phyloP scores from a whole-genome alignment of 2,329 filamentous ascomycete species.

The Clonostachys rhizophaga region DNA sequence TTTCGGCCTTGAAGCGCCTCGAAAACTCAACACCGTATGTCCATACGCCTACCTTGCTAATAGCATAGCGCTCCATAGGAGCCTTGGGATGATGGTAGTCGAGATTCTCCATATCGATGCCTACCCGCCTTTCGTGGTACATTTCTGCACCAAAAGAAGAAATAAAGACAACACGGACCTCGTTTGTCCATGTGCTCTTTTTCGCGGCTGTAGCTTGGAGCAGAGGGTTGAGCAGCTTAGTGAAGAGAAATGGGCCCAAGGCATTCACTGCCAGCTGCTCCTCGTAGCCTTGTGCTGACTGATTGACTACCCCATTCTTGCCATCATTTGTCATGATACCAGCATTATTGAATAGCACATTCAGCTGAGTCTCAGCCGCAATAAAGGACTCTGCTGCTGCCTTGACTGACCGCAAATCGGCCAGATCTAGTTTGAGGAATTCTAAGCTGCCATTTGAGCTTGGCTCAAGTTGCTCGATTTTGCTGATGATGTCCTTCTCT shows the following conservation, averaged over 20 bases:
- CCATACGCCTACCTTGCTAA: conserved; percentile 14
- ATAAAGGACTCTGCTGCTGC: conserved; percentile 13
- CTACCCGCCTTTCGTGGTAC: conserved; percentile 4
- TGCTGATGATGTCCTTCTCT: conserved; percentile 27
- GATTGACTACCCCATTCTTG: background rate
- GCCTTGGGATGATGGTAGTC: conserved; percentile 10
- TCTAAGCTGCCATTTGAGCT: conserved; percentile 24
- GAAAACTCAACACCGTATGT: conserved; percentile 13
- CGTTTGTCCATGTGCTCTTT: conserved; percentile 10
- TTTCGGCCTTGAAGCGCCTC: conserved; percentile 10
- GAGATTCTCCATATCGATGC: conserved; percentile 13
- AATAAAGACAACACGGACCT: conserved; percentile 14
- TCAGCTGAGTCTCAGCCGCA: conserved; percentile 15
- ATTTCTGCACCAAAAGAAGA: conserved; percentile 5
- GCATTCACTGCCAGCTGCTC: conserved; percentile 30
- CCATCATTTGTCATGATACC: conserved; percentile 19
- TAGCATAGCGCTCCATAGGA: conserved; percentile 8
- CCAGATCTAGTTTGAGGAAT: conserved; percentile 33
- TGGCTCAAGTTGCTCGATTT: conserved; percentile 23
- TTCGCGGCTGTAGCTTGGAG: conserved; percentile 18
- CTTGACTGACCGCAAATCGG: conserved; percentile 20
- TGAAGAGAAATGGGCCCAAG: conserved; percentile 28
- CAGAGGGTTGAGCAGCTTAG: conserved; percentile 23
- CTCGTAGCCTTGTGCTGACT: conserved; percentile 14
- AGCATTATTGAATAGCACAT: conserved; percentile 33